Evolutionary conservation across 192 early-diverging fungal genomes (phyloP).

Genomic region (Hyaloraphidium curvatum): DNA sequence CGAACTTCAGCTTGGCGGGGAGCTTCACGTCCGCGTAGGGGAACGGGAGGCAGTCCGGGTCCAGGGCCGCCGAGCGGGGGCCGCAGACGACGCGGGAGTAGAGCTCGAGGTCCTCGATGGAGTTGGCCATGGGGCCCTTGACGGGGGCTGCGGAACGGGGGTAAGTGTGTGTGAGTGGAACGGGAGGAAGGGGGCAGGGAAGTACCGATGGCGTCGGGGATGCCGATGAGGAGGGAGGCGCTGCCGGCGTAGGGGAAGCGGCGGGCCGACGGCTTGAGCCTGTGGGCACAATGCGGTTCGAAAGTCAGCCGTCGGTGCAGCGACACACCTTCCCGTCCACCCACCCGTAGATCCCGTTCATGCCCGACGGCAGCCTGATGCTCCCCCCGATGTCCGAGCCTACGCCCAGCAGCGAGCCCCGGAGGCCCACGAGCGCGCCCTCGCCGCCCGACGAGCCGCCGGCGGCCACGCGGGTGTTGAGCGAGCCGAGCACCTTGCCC

Average conservation of each 20-base stretch:
- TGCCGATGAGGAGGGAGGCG: background rate
- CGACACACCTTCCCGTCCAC: too few species aligned
- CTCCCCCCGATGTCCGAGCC: constrained; percentile 6
- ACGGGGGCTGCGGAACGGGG: too few species aligned
- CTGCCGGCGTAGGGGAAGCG: background rate
- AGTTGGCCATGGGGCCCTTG: too few species aligned
- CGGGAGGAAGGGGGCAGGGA: too few species aligned
- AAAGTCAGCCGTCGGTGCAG: too few species aligned
- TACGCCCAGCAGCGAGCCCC: background rate
- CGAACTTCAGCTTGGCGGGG: background rate
- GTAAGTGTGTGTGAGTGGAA: too few species aligned
- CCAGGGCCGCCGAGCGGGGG: too few species aligned
- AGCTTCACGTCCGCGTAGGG: background rate
- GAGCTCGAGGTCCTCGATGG: too few species aligned
- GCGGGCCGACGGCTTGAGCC: background rate
- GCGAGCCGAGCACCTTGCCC: background rate
- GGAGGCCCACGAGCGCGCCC: constrained; percentile 1
- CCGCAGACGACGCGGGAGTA: too few species aligned
- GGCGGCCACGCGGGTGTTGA: background rate
- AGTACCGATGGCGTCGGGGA: background rate
- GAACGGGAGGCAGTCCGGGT: too few species aligned
- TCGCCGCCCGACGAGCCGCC: constrained; percentile 10
- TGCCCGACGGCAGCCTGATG: background rate
- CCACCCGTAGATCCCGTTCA: background rate
- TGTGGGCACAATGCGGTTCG: too few species aligned